Base-by-base conservation (phyloP, 2,329 filamentous ascomycete species). In the Hypoxylon sp. region DNA sequence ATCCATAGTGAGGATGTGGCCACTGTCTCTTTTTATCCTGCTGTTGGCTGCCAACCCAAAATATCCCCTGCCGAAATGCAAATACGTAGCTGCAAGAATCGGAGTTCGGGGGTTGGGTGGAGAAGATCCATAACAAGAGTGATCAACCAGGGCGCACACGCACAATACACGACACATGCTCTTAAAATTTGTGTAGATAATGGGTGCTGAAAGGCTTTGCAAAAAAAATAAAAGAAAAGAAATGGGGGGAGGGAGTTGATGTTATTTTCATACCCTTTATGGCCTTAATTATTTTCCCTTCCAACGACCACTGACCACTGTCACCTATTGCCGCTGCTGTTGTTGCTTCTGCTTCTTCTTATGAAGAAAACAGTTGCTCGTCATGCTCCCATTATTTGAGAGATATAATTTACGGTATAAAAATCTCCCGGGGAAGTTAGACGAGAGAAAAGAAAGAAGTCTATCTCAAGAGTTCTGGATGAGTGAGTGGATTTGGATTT, bases 211-310 rank as follows among this genome's bases (percentile, higher is more conserved):
- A 69, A 70, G 49, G 57, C 60, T 65, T 60, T 64, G 60, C 51
- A 57, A 68, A 61, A 51, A 49, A 58, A 65, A 60, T 32, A 53
- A 59, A 50, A 30, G 32, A 59, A 58, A 55, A 43, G 32, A 50
- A 45, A 51, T 58, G 67, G 66, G 55, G 32, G 32, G 46, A 30
- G 67, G 63, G 57, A 46, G 49, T 75, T 70, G 71, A 69, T 75
- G 72, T 73, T 75, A 71, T 74, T 73, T 69, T 73, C 75, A 75
- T 76, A 76, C 75, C 75, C 75, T 76, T 73, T 69, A 69, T 50
- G 63, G 43, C 67, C 48, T 66, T 58, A 60, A 46, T 63, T 66
- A 70, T 51, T 63, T 43, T 63, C 68, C 58, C 55, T 51, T 51
- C 68, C 65, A 65, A 67, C 60, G 63, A 73, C 65, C 65, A 56